These are phyloP conservation scores for Streptanthus diversifolius DNA, from an alignment of 345 rosid species.

Conservation along the genomic window DNA sequence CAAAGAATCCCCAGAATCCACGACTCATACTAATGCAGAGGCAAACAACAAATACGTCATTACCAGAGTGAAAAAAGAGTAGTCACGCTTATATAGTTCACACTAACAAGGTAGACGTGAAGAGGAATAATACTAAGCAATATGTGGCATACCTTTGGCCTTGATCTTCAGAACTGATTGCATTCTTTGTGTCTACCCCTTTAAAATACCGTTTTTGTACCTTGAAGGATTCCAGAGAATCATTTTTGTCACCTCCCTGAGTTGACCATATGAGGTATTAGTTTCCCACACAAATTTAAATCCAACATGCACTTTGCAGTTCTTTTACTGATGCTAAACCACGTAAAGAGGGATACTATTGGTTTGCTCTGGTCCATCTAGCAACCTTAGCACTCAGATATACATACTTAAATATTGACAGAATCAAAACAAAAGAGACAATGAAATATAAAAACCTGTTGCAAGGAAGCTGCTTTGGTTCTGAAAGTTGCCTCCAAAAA, in stretches of 20 bases:
- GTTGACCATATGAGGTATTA: constrained; percentile 30
- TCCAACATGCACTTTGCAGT: neutral
- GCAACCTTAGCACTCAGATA: constrained; percentile 10
- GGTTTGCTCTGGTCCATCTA: constrained; percentile 22
- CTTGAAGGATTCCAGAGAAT: constrained; percentile 41
- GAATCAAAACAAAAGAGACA: neutral
- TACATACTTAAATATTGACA: neutral
- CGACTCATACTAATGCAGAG: constrained; percentile 44
- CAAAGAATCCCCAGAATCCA: constrained; percentile 61
- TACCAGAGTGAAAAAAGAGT: constrained; percentile 21
- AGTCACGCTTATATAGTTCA: constrained; percentile 2
- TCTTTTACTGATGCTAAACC: neutral
- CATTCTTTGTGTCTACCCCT: constrained; percentile 44
- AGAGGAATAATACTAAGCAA: neutral
- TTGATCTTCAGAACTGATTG: constrained; percentile 35
- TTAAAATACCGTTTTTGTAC: constrained; percentile 43
- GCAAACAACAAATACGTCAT: constrained; percentile 1
- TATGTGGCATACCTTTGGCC: constrained; percentile 49
- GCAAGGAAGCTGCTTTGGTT: constrained; percentile 82
- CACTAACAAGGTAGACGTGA: constrained; percentile 5
- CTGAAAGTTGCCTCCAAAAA: constrained; percentile 92
- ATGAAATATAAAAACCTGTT: constrained; percentile 50
- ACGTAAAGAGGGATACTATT: neutral
- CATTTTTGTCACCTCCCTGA: constrained; percentile 64
- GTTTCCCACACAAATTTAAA: constrained; percentile 6